phyloP scores from a whole-genome alignment of 2,329 filamentous ascomycete genomes.

The Ustulina deusta region DNA sequence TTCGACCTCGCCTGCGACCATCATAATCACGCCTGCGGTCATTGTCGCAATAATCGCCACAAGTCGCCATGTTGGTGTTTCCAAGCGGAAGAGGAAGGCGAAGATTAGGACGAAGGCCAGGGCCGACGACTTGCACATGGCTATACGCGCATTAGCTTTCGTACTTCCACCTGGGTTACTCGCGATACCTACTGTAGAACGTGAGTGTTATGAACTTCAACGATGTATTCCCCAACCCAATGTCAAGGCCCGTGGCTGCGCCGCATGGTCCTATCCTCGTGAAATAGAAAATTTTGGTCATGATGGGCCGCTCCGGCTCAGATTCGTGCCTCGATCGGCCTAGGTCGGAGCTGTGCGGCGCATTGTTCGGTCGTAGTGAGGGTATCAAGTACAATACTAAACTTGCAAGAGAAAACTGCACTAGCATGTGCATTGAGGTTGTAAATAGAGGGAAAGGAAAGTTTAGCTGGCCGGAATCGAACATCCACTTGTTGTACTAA shows the following conservation, averaged over 20 bases:
- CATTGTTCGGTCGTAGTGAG: slow-evolving; percentile 76
- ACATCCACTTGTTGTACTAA: slow-evolving; percentile 99
- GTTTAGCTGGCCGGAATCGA: slow-evolving; percentile 83
- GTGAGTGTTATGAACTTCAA: slow-evolving; percentile 96
- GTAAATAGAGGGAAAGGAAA: slow-evolving; percentile 97
- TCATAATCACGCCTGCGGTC: slow-evolving; percentile 95
- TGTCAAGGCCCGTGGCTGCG: slow-evolving; percentile 91
- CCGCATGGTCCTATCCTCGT: slow-evolving; percentile 93
- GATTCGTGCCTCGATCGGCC: slow-evolving; percentile 64
- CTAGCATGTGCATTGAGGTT: slow-evolving; percentile 93
- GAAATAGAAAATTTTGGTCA: slow-evolving; percentile 92
- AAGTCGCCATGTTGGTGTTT: slow-evolving; percentile 86
- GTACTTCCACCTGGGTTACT: neutral
- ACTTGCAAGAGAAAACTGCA: slow-evolving; percentile 86
- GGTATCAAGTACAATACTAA: slow-evolving; percentile 86
- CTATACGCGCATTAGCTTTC: slow-evolving; percentile 53
- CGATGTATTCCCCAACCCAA: slow-evolving; percentile 94
- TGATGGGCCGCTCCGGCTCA: slow-evolving; percentile 70
- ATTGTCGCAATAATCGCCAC: slow-evolving; percentile 90
- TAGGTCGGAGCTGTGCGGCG: slow-evolving; percentile 59
- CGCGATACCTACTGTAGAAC: slow-evolving; percentile 79
- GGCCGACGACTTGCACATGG: slow-evolving; percentile 99
- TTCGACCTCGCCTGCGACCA: slow-evolving; percentile 94
- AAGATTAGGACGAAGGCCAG: slow-evolving; percentile 95
- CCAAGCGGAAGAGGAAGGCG: slow-evolving; percentile 92